Evolutionary conservation across 768 basidiomycete species (phyloP), one percentile per base, ranked within the genome.

Genomic region (Tulasnella sp.): DNA sequence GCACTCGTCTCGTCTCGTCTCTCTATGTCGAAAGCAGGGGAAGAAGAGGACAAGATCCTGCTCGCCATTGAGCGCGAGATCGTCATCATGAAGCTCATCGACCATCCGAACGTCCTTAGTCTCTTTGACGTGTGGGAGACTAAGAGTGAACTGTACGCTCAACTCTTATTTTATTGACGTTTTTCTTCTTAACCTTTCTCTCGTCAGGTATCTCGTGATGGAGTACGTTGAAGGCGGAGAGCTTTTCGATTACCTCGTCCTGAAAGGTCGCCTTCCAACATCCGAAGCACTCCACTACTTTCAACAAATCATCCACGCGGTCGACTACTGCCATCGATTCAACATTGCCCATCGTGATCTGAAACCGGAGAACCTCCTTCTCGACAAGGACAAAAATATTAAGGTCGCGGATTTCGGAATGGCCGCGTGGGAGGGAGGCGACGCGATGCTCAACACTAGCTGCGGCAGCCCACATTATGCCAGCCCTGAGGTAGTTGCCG

Each of bases 71-170:
- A 94, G 70, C 81, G 92, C 62, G 93, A 98, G 72, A 94, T 96
- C 53, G 90, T 93, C 61, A 84, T 96, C 67, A 93, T 98, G 92
- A 98, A 96, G 71, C 82, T 96, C 62, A 85, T 96, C 64, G 85
- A 93, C 63, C 92, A 98, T 68, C 92, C 92, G 1, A 92, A 94
- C 70, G 82, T 98, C 63, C 81, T 96, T 80, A 84, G 83, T 59
- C 80, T 98, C 27, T 93, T 92, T 73, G 93, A 98, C 68, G 92
- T 98, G 63, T 97, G 90, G 91, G 92, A 98, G 72, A 92, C 92
- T 0, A 85, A 85, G 3, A 79, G 80, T 30, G 84, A 93, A 60
- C 80, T 94, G 64, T 96, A 82, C 70, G 73, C 70, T n/a, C 15
- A 19, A 24, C 24, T 2, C 5, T 11, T 15, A 10, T 24, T 17